A percentile compares a stretch with the other conserved stretches of the same genome.
phyloP scores from a whole-genome alignment of 805 yeast genomes.

The Tanozyma kutaoensis region DNA sequence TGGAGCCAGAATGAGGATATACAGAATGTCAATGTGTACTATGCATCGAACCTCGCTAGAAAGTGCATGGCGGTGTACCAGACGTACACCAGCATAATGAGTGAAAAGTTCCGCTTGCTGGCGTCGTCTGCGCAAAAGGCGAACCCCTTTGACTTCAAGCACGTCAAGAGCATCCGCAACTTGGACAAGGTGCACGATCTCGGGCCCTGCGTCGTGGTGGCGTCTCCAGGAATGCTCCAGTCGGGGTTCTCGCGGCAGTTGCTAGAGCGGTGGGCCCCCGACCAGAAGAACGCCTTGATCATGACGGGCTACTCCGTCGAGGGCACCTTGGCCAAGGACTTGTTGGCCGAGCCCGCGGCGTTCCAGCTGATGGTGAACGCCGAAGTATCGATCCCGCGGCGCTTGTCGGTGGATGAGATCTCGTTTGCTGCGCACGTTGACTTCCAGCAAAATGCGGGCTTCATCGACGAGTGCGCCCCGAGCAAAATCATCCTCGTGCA shows the following conservation, averaged over 20 bases:
- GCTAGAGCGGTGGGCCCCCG: conserved; percentile 95
- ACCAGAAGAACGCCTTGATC: conserved; percentile 74
- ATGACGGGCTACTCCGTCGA: conserved; percentile 97
- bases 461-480: conserved; percentile 82
- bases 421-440: conserved; percentile 99
- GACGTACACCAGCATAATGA: conserved; percentile 95
- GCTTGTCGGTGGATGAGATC: conserved; percentile 80
- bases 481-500: conserved; percentile 82
- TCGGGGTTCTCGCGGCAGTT: conserved; percentile 88
- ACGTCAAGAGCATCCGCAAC: conserved; percentile 64
- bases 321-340: conserved; percentile 91
- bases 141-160: conserved; percentile 86
- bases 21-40: conserved; percentile 71
- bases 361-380: conserved; percentile 77
- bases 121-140: conserved; percentile 23
- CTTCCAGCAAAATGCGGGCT: conserved; percentile 82
- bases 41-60: conserved; percentile 86
- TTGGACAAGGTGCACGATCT: conserved; percentile 81
- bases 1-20: conserved; percentile 81
- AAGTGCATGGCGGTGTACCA: conserved; percentile 97
- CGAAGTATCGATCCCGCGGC: conserved; percentile 73
- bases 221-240: conserved; percentile 97
- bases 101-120: conserved; percentile 67
- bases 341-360: conserved; percentile 81
- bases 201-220: conserved; percentile 92